These are phyloP conservation scores for Marasmius tenuissimus DNA, from an alignment of 1,284 basidiomycete species.

Conservation along the genomic window DNA sequence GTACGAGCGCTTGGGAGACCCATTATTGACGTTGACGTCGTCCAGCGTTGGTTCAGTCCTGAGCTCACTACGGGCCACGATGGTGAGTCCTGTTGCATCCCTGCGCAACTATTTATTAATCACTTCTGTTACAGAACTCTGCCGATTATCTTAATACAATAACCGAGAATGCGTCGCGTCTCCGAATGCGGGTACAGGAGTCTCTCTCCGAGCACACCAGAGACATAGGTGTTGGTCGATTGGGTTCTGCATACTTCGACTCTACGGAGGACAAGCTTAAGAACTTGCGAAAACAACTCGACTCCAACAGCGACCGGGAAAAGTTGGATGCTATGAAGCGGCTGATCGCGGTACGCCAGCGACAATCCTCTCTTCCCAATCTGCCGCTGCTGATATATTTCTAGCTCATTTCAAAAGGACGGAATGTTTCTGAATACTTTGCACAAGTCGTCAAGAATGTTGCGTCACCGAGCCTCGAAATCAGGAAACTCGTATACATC, in stretches of 20 bases:
- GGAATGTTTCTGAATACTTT: conserved; percentile 90
- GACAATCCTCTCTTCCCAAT: conserved; percentile 15
- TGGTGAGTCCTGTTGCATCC: not conserved
- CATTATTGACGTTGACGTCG: not conserved
- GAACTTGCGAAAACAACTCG: conserved; percentile 82
- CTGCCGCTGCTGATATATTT: not conserved
- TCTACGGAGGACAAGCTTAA: conserved; percentile 70
- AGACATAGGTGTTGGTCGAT: conserved; percentile 59
- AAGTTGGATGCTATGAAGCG: conserved; percentile 93
- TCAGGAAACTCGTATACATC: conserved; percentile 97
- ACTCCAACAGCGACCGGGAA: conserved; percentile 84
- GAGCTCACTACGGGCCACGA: not conserved
- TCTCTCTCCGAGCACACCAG: conserved; percentile 77
- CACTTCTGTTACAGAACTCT: not conserved
- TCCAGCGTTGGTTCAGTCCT: not conserved
- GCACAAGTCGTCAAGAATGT: conserved; percentile 95
- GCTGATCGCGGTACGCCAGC: conserved; percentile 79
- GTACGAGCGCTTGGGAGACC: no score
- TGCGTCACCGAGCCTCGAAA: conserved; percentile 86
- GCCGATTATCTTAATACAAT: conserved; percentile 62
- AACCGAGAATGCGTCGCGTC: conserved; percentile 76
- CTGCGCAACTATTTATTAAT: not conserved
- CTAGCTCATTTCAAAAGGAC: conserved; percentile 89
- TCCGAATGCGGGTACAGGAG: conserved; percentile 79
- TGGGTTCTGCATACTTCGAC: conserved; percentile 64